Evolutionary conservation across 441 rosid species (phyloP), one percentile per base, ranked within the genome.

Genomic region (Syzygium syzygioides): DNA sequence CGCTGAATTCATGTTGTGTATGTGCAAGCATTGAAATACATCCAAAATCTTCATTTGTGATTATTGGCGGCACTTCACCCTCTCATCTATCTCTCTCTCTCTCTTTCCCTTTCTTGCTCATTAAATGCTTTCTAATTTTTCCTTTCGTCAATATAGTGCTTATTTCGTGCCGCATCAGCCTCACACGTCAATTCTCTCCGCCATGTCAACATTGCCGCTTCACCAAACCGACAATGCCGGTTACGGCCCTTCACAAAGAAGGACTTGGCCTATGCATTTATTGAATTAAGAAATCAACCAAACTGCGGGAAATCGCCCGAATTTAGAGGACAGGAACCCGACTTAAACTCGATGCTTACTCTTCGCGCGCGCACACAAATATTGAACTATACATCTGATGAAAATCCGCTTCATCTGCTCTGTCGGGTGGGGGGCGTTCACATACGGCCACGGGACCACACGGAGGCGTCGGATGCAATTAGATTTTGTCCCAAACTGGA

Each of bases 181-280:
- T 20, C 7, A 11, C 1, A 2, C 6, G 6, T 37, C 26, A 37
- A 20, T 71, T 20, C 23, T 71, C 52, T 71, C 17, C 0, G 5
- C 50, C 2, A 5, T 3, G 9, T 37, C 50, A 14, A 15, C 50
- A 71, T 20, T 12, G 80, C 28, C 0, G n/a, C 28, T 5, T 71
- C 17, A 28, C 50, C 15, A 13, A 37, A 11, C 50, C 15, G 3
- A 37, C 17, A 71, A 14, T 45, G 48, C 9, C 17, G 7, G 28
- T 1, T 14, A 0, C 4, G 1, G 28, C 80, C 17, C 7, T 1
- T 71, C 19, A 3, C 30, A 2, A 14, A 34, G 23, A 26, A 71
- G 50, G 28, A 11, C 28, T 37, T 2, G 1, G 25, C 48, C 5
- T 34, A 1, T 25, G 18, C 15, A 45, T 45, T 45, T 7, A 45